Base-by-base conservation (phyloP, 257 asterid genomes). In the Solanum gandarillasii region DNA sequence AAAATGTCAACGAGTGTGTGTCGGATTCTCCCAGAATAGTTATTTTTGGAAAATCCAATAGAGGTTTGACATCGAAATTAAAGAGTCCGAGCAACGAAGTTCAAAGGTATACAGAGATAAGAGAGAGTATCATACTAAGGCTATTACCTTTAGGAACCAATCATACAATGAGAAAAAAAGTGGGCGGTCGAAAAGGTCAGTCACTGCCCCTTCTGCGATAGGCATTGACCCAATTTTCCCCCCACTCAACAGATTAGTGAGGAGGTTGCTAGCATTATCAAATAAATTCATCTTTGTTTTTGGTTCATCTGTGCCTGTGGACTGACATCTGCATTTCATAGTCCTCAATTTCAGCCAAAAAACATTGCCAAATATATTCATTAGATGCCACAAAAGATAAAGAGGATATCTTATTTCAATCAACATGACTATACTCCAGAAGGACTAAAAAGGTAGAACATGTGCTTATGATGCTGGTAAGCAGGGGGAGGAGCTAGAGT, bases 251-350 rank as follows among this genome's bases (percentile, higher is more conserved):
- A 97, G 90, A 92, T 94, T 94, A 41, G 99, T 97, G 27, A 97
- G 99, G 79, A 95, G 92, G 90, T 97, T 97, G 91, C 99, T 96
- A 65, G 99, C 98, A 90, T 95, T 95, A 93, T 97, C 99, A 14
- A 95, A 73, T 25, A 95, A 67, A 88, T 90, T 95, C 95, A 87
- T 91, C 82, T 93, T 87, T 41, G 93, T 86, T 94, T 95, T 95
- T 38, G 91, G 65, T 88, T 95, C 98, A 89, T 94, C 94, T 1
- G 96, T 91, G 86, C 91, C 90, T 41, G 93, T 89, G 5, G 98
- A 93, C 87, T 93, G 92, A 91, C 98, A 95, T 93, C 99, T 97
- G 93, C 90, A 91, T 55, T 72, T 79, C 84, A 83, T 88, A 87
- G 39, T 73, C 70, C 88, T 62, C 41, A 72, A 81, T 18, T 46